phyloP scores from a whole-genome alignment of 179 eudicot species.

The Nepenthes alata region DNA sequence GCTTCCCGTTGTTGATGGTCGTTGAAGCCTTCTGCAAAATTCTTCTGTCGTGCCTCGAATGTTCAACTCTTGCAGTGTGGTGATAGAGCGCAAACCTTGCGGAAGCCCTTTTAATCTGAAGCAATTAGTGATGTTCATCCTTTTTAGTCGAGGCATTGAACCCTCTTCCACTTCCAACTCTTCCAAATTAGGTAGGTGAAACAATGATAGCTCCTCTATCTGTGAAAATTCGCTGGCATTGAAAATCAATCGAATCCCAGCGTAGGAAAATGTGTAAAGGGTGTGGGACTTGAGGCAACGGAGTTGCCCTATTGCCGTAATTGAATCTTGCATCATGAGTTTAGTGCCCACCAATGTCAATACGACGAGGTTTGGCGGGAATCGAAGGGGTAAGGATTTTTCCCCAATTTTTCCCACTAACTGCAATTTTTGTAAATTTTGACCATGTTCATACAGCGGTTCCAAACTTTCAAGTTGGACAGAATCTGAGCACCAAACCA shows the following conservation, averaged over 20 bases:
- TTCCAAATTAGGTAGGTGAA: constrained; percentile 8
- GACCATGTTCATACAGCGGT: not conserved
- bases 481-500: constrained; percentile 9
- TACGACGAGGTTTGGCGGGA: constrained; percentile 7
- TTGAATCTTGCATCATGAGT: too few species aligned
- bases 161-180: constrained; percentile 18
- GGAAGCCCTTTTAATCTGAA: not conserved
- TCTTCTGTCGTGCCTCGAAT: too few species aligned
- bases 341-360: too few species aligned
- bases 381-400: not conserved
- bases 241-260: too few species aligned
- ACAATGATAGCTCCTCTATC: constrained; percentile 3
- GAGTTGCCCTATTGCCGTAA: too few species aligned
- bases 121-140: constrained; percentile 8
- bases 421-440: constrained; percentile 9
- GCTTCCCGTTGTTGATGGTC: too few species aligned
- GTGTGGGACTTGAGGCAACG: not conserved
- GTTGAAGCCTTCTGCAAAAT: too few species aligned
- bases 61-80: too few species aligned
- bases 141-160: constrained; percentile 13
- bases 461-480: not conserved
- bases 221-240: too few species aligned
- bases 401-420: constrained; percentile 8
- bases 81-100: too few species aligned
- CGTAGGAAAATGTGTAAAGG: too few species aligned